Percentiles rank a stretch among this genome's conserved stretches.
These are phyloP conservation scores for Apiospora koreana DNA, from an alignment of 2,329 filamentous ascomycete species.

Conservation along the genomic window DNA sequence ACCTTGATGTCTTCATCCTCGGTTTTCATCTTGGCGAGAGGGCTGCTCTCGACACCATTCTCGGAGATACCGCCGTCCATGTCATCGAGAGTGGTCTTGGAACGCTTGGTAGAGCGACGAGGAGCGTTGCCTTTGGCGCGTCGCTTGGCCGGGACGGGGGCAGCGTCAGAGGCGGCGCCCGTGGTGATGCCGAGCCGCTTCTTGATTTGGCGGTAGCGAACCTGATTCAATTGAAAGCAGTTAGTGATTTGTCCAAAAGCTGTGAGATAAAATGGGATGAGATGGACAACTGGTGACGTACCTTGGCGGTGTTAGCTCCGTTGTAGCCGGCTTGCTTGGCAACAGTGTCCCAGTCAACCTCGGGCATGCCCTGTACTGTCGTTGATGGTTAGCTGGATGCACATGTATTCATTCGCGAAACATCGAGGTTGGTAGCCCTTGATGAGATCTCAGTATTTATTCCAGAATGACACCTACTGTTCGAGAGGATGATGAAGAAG, in stretches of 20 bases:
- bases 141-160: neutral
- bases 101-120: neutral
- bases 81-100: neutral
- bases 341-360: slow-evolving; percentile 50
- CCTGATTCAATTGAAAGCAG: slow-evolving; percentile 24
- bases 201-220: slow-evolving; percentile 53
- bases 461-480: slow-evolving; percentile 27
- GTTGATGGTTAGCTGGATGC: neutral
- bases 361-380: slow-evolving; percentile 37
- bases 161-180: neutral
- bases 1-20: neutral
- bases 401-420: no score
- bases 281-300: slow-evolving; percentile 23
- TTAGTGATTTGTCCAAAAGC: neutral
- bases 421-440: neutral
- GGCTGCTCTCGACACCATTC: neutral
- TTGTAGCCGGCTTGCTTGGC: slow-evolving; percentile 45
- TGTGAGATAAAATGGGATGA: neutral
- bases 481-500: slow-evolving; percentile 46
- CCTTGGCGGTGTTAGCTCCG: slow-evolving; percentile 46
- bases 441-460: neutral
- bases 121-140: neutral
- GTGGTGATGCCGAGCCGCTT: slow-evolving; percentile 41
- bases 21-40: neutral
- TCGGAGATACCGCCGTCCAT: neutral